Conservation (phyloP, 2,329 filamentous ascomycete species). For the Alternaria sp. region DNA sequence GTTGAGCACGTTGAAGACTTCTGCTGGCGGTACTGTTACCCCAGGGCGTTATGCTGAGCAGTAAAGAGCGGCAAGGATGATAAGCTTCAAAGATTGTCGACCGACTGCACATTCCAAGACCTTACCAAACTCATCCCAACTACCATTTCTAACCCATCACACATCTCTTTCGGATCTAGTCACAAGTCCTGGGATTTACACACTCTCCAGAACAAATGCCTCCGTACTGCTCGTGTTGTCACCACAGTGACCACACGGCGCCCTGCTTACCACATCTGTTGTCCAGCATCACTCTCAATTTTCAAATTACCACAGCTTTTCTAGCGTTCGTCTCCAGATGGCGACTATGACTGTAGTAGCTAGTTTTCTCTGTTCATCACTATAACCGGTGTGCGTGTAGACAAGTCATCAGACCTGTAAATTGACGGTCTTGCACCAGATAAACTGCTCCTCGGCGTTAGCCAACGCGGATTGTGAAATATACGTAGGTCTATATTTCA, state of each 20-base stretch:
- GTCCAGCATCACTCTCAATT: not conserved
- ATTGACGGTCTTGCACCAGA: not conserved
- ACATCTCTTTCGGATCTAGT: too few species aligned
- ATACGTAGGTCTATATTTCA: not conserved
- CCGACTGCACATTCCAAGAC: not conserved
- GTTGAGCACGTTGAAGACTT: not conserved
- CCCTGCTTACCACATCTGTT: too few species aligned
- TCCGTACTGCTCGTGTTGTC: not conserved
- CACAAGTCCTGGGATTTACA: too few species aligned
- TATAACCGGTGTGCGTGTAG: not conserved
- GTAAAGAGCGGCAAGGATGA: not conserved
- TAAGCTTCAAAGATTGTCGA: not conserved
- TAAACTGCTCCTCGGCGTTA: not conserved
- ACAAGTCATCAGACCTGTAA: not conserved
- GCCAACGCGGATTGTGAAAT: not conserved
- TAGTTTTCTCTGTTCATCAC: not conserved
- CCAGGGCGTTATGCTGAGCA: too few species aligned
- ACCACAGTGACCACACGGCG: not conserved
- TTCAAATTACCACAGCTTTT: not conserved
- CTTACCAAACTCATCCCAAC: not conserved
- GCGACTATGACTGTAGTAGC: not conserved
- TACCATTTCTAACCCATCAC: not conserved
- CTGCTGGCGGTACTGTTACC: not conserved
- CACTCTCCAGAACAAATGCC: not conserved
- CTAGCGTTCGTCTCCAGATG: not conserved